Evolutionary conservation across 345 rosid species (phyloP), one percentile per base, ranked within the genome.

Genomic region (Brassica cretica): DNA sequence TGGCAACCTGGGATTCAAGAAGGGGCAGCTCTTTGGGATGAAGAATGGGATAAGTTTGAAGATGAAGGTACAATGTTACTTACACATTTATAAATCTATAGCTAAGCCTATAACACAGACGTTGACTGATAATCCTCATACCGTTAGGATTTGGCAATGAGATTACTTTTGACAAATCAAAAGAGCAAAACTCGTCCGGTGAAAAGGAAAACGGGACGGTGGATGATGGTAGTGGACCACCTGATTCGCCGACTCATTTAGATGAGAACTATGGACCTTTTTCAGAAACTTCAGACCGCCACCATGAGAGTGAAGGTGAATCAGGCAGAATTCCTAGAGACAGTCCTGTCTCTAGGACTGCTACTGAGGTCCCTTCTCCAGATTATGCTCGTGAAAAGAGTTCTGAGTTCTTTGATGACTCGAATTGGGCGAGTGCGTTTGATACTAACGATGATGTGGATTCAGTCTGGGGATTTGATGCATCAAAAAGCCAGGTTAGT

Each of bases 21-120:
- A 84, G 88, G 84, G 64, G 96, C 98, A 59, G 90, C 88, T 76
- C 80, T 87, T 46, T 95, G 98, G 99, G 96, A 93, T 86, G 99
- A 95, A 86, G 99, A 93, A 9, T 95, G 99, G 97, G 99, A 95
- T 80, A 93, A 95, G 82, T 93, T 95, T 85, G 97, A 91, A 86
- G 99, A 95, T 86, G 96, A 89, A 88, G 98, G 99, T 90, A 82
- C 81, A 71, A 58, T 74, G 51, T 18, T 39, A 44, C 80, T 32
- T 11, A 27, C 46, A 75, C 69, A 70, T 12, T 12, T 58, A 32
- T 49, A 35, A n/a, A 11, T 72, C 37, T 71, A 25, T 66, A 32
- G 33, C n/a, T 64, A 71, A 68, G 71, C 18, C 39, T 61, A 37
- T 46, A 21, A 37, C 21, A 49, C 53, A 65, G 67, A 66, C 65